A percentile compares a stretch with the other conserved stretches of the same genome.
Conservation (phyloP, 2,329 filamentous ascomycete species). For the Botrytis medusae region DNA sequence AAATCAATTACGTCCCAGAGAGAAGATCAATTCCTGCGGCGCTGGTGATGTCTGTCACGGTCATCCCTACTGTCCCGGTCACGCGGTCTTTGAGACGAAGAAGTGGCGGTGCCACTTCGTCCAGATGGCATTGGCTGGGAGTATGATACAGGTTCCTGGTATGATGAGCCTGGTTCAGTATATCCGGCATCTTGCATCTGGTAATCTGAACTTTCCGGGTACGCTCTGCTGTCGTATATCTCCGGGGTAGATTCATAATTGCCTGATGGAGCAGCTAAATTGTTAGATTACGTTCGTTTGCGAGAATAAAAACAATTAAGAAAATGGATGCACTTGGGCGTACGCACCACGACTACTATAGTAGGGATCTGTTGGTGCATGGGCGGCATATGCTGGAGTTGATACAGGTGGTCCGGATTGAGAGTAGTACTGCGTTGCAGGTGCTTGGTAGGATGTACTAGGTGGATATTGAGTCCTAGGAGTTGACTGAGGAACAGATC, state of each 20-base stretch:
- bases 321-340: constrained; percentile 34
- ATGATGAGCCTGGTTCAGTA: constrained; percentile 27
- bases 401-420: constrained; percentile 40
- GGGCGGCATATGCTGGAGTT: constrained; percentile 42
- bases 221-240: constrained; percentile 31
- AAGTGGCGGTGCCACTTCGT: constrained; percentile 32
- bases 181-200: constrained; percentile 23
- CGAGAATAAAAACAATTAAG: constrained; percentile 23
- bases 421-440: constrained; percentile 32
- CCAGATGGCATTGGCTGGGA: constrained; percentile 31
- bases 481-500: constrained; percentile 24
- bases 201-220: constrained; percentile 28
- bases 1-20: constrained; percentile 29
- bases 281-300: constrained; percentile 38
- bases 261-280: constrained; percentile 36
- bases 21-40: constrained; percentile 30
- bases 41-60: constrained; percentile 32
- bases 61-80: constrained; percentile 36
- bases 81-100: constrained; percentile 30
- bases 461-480: constrained; percentile 25
- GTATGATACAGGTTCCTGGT: constrained; percentile 31
- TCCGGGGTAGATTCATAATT: constrained; percentile 28
- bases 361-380: constrained; percentile 51
- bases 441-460: constrained; percentile 25
- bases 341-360: constrained; percentile 61